A percentile compares a stretch with the other conserved stretches of the same genome.
Conservation (phyloP, 768 basidiomycete species). For the Infundibulicybe gibba region DNA sequence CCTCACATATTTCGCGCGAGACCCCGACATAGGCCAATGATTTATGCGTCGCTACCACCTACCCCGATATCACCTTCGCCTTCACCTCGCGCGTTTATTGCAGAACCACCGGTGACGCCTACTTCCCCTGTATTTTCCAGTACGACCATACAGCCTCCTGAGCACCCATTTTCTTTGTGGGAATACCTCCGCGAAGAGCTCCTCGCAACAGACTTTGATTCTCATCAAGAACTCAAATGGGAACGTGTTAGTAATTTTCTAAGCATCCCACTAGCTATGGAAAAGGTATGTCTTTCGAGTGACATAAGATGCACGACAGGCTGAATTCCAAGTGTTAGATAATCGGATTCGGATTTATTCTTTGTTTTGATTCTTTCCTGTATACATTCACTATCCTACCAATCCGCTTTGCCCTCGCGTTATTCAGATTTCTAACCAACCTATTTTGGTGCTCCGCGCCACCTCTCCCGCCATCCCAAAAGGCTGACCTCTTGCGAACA, state of each 20-base stretch:
- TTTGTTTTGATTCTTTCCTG: constrained; percentile 95
- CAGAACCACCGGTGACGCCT: constrained; percentile 27
- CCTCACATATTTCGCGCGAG: constrained; percentile 19
- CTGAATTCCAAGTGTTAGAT: constrained; percentile 46
- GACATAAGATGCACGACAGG: neutral
- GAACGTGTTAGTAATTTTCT: constrained; percentile 96
- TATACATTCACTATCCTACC: constrained; percentile 98
- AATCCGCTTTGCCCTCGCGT: constrained; percentile 74
- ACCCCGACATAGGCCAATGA: constrained; percentile 31
- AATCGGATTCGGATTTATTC: constrained; percentile 85
- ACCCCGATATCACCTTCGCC: constrained; percentile 61
- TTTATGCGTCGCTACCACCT: constrained; percentile 72
- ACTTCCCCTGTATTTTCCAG: constrained; percentile 13
- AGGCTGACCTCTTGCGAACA: constrained; percentile 86
- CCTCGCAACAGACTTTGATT: constrained; percentile 90
- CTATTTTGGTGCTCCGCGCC: constrained; percentile 45
- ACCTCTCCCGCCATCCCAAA: constrained; percentile 80
- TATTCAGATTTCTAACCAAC: constrained; percentile 50
- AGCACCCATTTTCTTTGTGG: constrained; percentile 79
- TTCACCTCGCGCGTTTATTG: constrained; percentile 25
- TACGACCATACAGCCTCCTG: constrained; percentile 14
- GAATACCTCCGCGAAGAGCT: constrained; percentile 89
- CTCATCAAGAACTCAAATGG: constrained; percentile 92
- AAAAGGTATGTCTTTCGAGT: constrained; percentile 61
- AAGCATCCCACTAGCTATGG: constrained; percentile 86